phyloP scores from a whole-genome alignment of 1,284 basidiomycete species.

The Leccinum pachyderme region DNA sequence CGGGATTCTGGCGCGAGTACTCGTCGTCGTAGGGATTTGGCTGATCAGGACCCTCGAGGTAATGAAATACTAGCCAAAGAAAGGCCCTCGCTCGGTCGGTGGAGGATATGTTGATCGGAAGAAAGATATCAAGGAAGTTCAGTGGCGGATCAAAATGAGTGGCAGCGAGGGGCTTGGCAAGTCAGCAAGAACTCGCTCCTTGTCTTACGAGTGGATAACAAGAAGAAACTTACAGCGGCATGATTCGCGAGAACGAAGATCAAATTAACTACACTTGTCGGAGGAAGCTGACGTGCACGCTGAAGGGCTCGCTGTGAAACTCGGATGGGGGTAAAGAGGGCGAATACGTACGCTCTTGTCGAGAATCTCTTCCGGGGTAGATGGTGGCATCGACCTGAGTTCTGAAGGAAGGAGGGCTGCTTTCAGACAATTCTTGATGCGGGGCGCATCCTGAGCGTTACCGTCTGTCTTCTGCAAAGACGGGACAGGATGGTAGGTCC shows the following conservation, averaged over 20 bases:
- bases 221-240: conserved; percentile 49
- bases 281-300: conserved; percentile 60
- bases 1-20: conserved; percentile 46
- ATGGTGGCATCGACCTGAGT: conserved; percentile 60
- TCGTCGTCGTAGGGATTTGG: conserved; percentile 69
- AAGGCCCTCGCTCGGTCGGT: conserved; percentile 71
- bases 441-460: conserved; percentile 69
- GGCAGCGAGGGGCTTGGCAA: conserved; percentile 57
- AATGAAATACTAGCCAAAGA: conserved; percentile 77
- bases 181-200: conserved; percentile 5
- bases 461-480: conserved; percentile 63
- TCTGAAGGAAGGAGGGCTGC: conserved; percentile 77
- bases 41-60: conserved; percentile 59
- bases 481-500: conserved; percentile 72
- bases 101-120: conserved; percentile 70
- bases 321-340: not conserved
- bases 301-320: conserved; percentile 29
- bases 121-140: conserved; percentile 81
- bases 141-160: conserved; percentile 72
- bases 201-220: not conserved
- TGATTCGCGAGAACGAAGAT: conserved; percentile 68
- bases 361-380: conserved; percentile 69
- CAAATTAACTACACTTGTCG: conserved; percentile 74
- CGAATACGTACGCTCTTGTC: conserved; percentile 51
- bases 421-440: conserved; percentile 73